Base-by-base conservation (phyloP, 1,284 basidiomycete species). In the Apiotrichum akiyoshidainum region DNA sequence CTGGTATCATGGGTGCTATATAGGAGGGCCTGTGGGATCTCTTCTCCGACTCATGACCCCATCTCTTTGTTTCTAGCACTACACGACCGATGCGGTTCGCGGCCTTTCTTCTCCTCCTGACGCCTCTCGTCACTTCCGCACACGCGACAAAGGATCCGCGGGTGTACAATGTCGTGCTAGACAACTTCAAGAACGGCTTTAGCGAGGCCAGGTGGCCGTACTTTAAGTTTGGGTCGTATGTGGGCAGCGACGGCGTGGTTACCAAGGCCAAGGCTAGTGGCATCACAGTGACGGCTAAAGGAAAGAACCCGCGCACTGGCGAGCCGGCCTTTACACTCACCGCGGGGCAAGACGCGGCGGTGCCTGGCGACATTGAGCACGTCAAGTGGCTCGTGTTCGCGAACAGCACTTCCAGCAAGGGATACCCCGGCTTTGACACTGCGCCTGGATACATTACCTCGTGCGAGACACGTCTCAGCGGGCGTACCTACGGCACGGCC, bases 381-480 rank as follows among this genome's bases (percentile, higher is more conserved):
- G 47, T 54, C 34, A 58, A 58, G 48, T 58, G 52, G 52, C 48
- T 58, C n/a, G 47, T 39, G 21, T 46, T 33, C 14, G 34, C 47
- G 17, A 51, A 50, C 35, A 33, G 14, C 34, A 41, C 53, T 10
- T 50, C 52, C 12, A 34, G 35, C 3, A 19, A 41, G 4, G 57
- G 57, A 10, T 54, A 46, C n/a, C 46, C 57, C 0, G 57, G 57
- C 2, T 54, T 19, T n/a, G 52, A 58, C 52, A 56, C 55, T 10
- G 40, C n/a, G 6, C 26, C 22, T 2, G 57, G 52, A 11, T 46
- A 39, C 39, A 44, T 41, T 10, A 46, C 31, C 8, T 37, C 48
- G 22, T 52, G 49, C 19, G 34, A 37, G 31, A 48, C 44, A 4
- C 16, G 31, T 1, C 5, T 57, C 39, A 19, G 55, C n/a, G 55